A percentile compares a stretch with the other conserved stretches of the same genome.
Evolutionary conservation across 805 yeast genomes (phyloP).

Genomic region (Pichia rugopelliculosa): DNA sequence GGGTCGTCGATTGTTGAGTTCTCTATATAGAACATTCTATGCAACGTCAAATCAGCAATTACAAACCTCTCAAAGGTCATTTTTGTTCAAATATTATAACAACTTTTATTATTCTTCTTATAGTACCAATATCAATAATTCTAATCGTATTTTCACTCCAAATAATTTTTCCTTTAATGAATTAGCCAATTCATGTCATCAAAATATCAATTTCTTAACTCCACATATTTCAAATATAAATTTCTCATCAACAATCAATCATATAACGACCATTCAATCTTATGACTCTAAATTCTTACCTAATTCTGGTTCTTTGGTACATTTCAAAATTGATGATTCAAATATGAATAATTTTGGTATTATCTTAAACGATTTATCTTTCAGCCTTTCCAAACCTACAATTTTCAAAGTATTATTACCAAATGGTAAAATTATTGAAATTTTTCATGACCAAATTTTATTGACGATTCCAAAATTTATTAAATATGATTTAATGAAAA

Average conservation of each 20-base stretch:
- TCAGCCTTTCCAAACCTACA: constrained; percentile 2
- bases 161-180: not conserved
- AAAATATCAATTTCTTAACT: not conserved
- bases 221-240: not conserved
- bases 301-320: constrained; percentile 14
- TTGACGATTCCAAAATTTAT: constrained; percentile 15
- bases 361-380: constrained; percentile 11
- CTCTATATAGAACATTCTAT: not conserved
- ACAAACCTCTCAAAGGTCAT: not conserved
- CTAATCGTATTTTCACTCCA: constrained; percentile 3
- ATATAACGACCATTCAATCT: not conserved
- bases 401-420: constrained; percentile 11
- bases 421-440: constrained; percentile 45
- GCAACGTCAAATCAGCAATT: not conserved
- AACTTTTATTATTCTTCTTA: not conserved
- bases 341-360: constrained; percentile 10
- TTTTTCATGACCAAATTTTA: constrained; percentile 41
- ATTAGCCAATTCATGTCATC: not conserved
- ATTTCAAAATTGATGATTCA: constrained; percentile 3
- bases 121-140: not conserved
- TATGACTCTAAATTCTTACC: constrained; percentile 1
- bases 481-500: not conserved
- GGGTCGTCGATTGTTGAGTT: not conserved
- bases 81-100: not conserved
- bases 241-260: constrained; percentile 1